Percentiles rank a stretch among this genome's conserved stretches.
These are phyloP conservation scores for Rhododendron griersonianum DNA, from an alignment of 148 eudicot species.

Conservation along the genomic window DNA sequence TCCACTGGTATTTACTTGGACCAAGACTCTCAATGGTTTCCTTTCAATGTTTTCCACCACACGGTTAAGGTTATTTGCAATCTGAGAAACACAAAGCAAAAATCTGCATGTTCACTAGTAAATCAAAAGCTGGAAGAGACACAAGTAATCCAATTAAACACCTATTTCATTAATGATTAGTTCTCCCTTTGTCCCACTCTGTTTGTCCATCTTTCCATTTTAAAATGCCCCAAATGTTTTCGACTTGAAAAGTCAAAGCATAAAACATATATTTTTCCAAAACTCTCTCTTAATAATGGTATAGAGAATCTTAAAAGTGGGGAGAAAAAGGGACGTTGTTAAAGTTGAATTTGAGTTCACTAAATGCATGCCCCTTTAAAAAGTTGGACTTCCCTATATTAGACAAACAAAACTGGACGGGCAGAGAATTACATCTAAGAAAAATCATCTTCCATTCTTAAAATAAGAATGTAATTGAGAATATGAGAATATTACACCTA, in stretches of 20 bases:
- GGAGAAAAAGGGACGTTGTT: background rate
- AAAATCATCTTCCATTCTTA: background rate
- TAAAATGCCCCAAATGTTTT: background rate
- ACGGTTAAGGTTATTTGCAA: constrained; percentile 91
- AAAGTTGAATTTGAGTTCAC: background rate
- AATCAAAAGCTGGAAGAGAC: background rate
- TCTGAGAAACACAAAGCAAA: constrained; percentile 38
- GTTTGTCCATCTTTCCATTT: background rate
- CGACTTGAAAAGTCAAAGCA: background rate
- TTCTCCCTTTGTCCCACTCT: background rate
- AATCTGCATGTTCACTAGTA: background rate
- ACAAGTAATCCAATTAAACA: background rate
- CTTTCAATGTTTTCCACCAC: constrained; percentile 71
- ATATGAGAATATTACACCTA: background rate
- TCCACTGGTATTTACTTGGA: constrained; percentile 98
- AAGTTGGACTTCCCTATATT: background rate
- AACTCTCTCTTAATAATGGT: background rate
- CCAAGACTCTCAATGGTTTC: constrained; percentile 72
- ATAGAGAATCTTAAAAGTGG: background rate
- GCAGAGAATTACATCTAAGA: background rate
- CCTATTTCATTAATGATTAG: background rate
- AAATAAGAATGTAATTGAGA: background rate
- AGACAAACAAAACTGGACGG: background rate
- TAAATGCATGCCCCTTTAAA: background rate
- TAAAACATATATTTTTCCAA: background rate